Evolutionary conservation across 192 early-diverging fungal genomes (phyloP).

Genomic region (Umbelopsis vinacea): DNA sequence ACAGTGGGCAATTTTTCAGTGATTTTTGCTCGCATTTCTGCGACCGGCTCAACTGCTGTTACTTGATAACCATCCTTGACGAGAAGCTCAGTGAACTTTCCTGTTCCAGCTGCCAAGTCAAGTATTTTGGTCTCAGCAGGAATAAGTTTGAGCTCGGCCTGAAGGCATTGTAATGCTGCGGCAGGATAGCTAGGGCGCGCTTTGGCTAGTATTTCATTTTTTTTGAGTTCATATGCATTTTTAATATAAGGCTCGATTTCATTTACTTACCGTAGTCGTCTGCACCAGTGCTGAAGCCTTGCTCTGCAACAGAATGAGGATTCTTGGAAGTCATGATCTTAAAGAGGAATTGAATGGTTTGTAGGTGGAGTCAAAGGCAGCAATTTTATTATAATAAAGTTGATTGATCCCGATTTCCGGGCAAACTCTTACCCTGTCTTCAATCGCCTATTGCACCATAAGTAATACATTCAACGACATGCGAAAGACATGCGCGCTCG

Average conservation of each 20-base stretch:
- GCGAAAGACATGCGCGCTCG: too few species aligned
- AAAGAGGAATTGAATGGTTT: background rate
- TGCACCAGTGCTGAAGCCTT: conserved; percentile 24
- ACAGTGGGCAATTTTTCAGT: conserved; percentile 22
- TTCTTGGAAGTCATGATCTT: background rate
- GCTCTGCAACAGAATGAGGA: conserved; percentile 21
- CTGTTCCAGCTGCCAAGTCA: conserved; percentile 43
- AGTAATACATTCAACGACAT: too few species aligned
- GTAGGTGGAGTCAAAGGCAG: background rate
- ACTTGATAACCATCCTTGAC: conserved; percentile 13
- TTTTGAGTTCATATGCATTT: background rate
- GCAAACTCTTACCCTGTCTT: too few species aligned
- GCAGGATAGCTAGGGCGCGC: conserved; percentile 33
- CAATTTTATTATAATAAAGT: background rate
- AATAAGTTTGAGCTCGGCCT: background rate
- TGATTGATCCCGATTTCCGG: background rate
- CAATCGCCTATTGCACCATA: too few species aligned
- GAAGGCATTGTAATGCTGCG: conserved; percentile 10
- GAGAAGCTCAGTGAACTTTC: conserved; percentile 35
- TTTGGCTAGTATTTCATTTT: conserved; percentile 23
- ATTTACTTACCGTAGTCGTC: conserved; percentile 27
- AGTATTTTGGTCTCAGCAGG: conserved; percentile 15
- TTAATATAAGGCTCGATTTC: background rate
- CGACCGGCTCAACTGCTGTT: conserved; percentile 37
- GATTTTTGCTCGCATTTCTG: conserved; percentile 32